A percentile compares a stretch with the other conserved stretches of the same genome.
phyloP scores from a whole-genome alignment of 2,329 filamentous ascomycete genomes.

The Dothideomycetes sp. region DNA sequence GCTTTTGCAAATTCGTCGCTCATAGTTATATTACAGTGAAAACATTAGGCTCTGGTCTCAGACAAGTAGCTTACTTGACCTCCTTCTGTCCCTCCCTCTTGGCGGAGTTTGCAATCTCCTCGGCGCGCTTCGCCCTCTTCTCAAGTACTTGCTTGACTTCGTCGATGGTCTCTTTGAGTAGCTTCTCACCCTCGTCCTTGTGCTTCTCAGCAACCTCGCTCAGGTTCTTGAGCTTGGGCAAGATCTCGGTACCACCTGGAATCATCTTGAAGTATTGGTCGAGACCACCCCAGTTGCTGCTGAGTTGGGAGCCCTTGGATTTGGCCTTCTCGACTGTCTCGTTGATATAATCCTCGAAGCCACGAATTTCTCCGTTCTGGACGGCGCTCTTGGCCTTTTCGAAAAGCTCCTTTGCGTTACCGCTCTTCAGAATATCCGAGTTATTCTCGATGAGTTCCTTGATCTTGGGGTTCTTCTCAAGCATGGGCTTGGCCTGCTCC shows the following conservation, averaged over 20 bases:
- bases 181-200: conserved; percentile 56
- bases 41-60: background rate
- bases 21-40: background rate
- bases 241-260: conserved; percentile 51
- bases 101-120: conserved; percentile 47
- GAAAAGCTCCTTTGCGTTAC: conserved; percentile 54
- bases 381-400: conserved; percentile 50
- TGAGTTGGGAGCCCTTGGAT: conserved; percentile 27
- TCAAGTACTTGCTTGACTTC: conserved; percentile 56
- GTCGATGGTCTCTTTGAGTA: conserved; percentile 57
- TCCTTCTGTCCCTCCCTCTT: too few species aligned
- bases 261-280: conserved; percentile 56
- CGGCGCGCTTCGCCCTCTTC: conserved; percentile 44
- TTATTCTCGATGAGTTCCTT: conserved; percentile 66
- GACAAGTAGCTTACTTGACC: conserved; percentile 20
- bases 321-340: conserved; percentile 49
- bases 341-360: conserved; percentile 51
- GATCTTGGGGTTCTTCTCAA: conserved; percentile 67
- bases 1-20: background rate
- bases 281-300: conserved; percentile 27
- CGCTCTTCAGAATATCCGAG: conserved; percentile 53
- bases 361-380: conserved; percentile 48
- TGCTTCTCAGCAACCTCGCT: conserved; percentile 56
- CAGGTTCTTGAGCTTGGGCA: conserved; percentile 55
- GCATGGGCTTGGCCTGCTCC: conserved; percentile 58